Base-by-base conservation (phyloP, 1,284 basidiomycete species). In the Marasmius tenuissimus region DNA sequence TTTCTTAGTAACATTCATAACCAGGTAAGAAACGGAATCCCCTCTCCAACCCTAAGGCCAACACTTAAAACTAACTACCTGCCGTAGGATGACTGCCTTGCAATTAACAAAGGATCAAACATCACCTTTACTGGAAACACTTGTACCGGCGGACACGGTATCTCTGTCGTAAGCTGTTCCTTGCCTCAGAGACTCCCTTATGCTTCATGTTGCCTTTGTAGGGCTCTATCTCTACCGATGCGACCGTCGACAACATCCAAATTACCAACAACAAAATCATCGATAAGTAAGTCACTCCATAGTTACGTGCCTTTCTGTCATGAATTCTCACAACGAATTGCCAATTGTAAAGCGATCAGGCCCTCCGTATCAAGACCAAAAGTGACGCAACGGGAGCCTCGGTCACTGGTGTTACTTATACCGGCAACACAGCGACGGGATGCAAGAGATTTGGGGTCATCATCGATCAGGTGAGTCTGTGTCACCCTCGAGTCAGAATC, bases 71-170 rank as follows among this genome's bases (percentile, higher is more conserved):
- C 20, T 38, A 16, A 58, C 22, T 47, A 11, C 3, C 16, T 14
- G 38, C 48, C 73, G 62, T 72, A 83, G 71, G 83, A 85, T 62
- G 83, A 85, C 67, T 85, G 84, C 63, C 64, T 86, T 39, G 81
- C 85, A 9, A 81, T 85, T 68, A 84, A 82, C 67, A 68, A 67
- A 22, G 85, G 84, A 14, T 70, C 71, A 48, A 81, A 81, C 68
- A 81, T 86, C 55, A 61, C 75, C 51, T 80, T 85, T 69, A 69
- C 75, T 51, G 65, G 77, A 45, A 85, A 84, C 69, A 74, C 72
- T 35, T 85, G 84, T 69, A 67, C 70, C 0, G 72, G 74, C 12
- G 83, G 84, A 7, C 84, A 85, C 61, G 83, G 84, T 34, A 76
- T 61, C 27, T 83, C 81, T 1, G 76, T 85, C 37, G 82, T 69